Base-by-base conservation (phyloP, 805 yeast species). In the Zygoascus biomembranicola region DNA sequence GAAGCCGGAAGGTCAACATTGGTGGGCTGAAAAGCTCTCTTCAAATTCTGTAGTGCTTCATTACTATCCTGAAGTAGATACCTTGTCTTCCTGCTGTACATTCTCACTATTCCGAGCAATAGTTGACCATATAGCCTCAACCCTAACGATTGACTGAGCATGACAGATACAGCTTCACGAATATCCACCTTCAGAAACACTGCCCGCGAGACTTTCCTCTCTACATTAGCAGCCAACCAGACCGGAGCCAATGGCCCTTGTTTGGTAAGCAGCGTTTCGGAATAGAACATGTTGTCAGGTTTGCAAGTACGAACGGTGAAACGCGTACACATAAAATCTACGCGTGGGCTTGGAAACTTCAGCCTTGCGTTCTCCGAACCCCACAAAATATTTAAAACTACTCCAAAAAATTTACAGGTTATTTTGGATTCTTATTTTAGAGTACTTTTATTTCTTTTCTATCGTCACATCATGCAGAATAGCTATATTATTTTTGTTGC, bases 221-320 rank as follows among this genome's bases (percentile, higher is more conserved):
- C 95, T 69, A 90, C 77, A 65, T 87, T 90, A 19, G 96, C 92
- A 9, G 97, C 97, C 47, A 90, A 74, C 97, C 97, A 90, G 8
- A 89, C 90, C 59, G 84, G 87, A 2, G 95, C 95, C 56, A 90
- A 73, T 1, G 96, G 96, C 2, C 96, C 95, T 64, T 83, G 83
- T 56, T 80, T 82, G 1, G 87, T 74, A 19, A 83, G 72, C 32
- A 81, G 66, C 49, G 73, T 73, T 51, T 78, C 82, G 1, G 81
- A 73, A 56, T 71, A 76, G 59, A 76, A 73, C 82, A 78, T 78
- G 18, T 14, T 8, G 5, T 11, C 28, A 23, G 28, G 6, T 3
- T 23, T 23, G 28, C 28, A 23, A 23, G 28, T 23, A 23, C 28
- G 28, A 23, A 23, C 6, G 28, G 28, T 23, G 28, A 23, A 23